Conservation (phyloP, 345 rosid genomes). For the Corchorus capsularis region DNA sequence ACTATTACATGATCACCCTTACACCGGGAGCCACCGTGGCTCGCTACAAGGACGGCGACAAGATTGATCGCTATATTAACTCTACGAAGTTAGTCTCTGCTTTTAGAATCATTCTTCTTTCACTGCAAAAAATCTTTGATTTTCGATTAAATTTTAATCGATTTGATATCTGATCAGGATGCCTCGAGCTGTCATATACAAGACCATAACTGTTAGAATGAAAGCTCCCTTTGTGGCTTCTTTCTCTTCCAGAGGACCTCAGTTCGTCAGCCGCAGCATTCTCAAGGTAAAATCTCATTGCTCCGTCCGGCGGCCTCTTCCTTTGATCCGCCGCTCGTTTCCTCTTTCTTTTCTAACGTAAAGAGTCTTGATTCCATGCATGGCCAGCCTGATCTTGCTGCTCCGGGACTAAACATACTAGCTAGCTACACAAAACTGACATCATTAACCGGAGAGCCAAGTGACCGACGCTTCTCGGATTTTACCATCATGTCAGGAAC, state of each 20-base stretch:
- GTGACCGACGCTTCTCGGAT: constrained; percentile 40
- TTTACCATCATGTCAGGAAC: constrained; percentile 81
- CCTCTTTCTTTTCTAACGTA: not conserved
- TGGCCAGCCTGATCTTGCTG: constrained; percentile 80
- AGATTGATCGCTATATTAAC: constrained; percentile 65
- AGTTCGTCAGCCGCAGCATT: constrained; percentile 49
- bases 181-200: constrained; percentile 49
- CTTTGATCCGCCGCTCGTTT: not conserved
- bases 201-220: constrained; percentile 40
- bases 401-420: constrained; percentile 79
- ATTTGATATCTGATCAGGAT: constrained; percentile 23
- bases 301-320: not conserved
- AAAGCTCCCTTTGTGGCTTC: constrained; percentile 63
- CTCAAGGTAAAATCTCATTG: constrained; percentile 54
- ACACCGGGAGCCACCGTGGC: constrained; percentile 46
- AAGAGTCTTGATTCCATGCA: not conserved
- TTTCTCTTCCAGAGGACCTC: constrained; percentile 90
- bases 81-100: constrained; percentile 56
- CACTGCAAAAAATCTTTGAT: constrained; percentile 26
- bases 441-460: constrained; percentile 41
- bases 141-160: not conserved
- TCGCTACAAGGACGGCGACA: constrained; percentile 37
- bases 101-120: constrained; percentile 35
- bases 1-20: constrained; percentile 39
- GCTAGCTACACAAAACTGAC: constrained; percentile 64